phyloP scores from a whole-genome alignment of 106 monocot genomes.

The Cymbidium sinense region DNA sequence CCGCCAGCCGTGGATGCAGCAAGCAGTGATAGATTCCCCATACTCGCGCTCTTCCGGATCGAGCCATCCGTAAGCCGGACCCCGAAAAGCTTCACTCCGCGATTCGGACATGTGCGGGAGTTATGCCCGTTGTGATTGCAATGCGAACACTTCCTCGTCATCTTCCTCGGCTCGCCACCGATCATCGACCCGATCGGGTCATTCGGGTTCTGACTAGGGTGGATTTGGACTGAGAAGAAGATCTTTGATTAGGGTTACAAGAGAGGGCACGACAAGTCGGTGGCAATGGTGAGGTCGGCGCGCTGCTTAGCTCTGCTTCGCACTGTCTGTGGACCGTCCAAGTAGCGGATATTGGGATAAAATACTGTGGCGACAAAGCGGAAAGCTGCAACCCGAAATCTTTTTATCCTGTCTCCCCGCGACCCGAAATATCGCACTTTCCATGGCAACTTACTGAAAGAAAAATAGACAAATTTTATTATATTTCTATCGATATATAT shows the following conservation, averaged over 20 bases:
- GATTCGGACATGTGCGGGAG: slow-evolving; percentile 20
- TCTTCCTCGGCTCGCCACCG: slow-evolving; percentile 5
- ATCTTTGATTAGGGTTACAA: background rate
- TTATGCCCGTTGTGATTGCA: slow-evolving; percentile 24
- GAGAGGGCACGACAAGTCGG: background rate
- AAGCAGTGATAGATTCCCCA: slow-evolving; percentile 65
- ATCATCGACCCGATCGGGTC: background rate
- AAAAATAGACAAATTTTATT: too few relatives aligned
- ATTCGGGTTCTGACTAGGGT: background rate
- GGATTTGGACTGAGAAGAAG: background rate
- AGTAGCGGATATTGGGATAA: slow-evolving; percentile 5
- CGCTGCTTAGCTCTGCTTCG: background rate
- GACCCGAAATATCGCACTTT: too few relatives aligned
- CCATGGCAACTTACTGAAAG: too few relatives aligned
- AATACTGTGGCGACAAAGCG: background rate
- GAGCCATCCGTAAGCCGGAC: slow-evolving; percentile 20
- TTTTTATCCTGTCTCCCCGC: background rate
- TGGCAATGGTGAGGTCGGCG: background rate
- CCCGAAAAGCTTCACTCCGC: slow-evolving; percentile 16
- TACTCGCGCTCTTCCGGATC: slow-evolving; percentile 52
- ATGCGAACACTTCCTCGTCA: slow-evolving; percentile 23
- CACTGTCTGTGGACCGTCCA: slow-evolving; percentile 6
- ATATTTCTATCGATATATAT: too few relatives aligned
- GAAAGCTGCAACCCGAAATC: background rate
- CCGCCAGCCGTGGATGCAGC: slow-evolving; percentile 37